Conservation (phyloP, 139 green algal species). For the Pedinophyceae sp. region DNA sequence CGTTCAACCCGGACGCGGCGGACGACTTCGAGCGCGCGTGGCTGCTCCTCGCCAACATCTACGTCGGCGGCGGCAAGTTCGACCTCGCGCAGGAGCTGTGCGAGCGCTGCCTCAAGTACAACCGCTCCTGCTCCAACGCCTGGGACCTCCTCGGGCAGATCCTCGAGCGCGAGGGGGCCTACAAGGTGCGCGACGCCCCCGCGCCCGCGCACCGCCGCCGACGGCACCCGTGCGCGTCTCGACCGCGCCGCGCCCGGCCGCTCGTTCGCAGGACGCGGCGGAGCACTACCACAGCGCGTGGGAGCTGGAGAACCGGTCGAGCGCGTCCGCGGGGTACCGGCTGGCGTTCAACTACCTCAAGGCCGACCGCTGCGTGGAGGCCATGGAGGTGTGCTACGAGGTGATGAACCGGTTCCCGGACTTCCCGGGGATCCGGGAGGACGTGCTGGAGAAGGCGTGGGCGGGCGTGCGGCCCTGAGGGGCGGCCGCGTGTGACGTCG, state of each 20-base stretch:
- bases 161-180: constrained; percentile 53
- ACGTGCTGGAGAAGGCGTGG: constrained; percentile 56
- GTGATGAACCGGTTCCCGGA: constrained; percentile 45
- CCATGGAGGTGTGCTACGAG: constrained; percentile 52
- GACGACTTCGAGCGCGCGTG: constrained; percentile 61
- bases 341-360: constrained; percentile 73
- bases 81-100: constrained; percentile 45
- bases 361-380: constrained; percentile 42
- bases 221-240: no score
- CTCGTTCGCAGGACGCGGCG: constrained; percentile 44
- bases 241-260: no score
- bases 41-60: constrained; percentile 62
- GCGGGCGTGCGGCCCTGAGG: constrained; percentile 17
- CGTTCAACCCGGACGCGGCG: constrained; percentile 43
- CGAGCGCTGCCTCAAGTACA: constrained; percentile 61
- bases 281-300: constrained; percentile 59
- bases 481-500: no score
- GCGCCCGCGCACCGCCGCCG: no score
- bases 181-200: constrained; percentile 33
- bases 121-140: constrained; percentile 52
- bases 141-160: constrained; percentile 59
- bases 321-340: constrained; percentile 43
- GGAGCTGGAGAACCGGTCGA: constrained; percentile 31
- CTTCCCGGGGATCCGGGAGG: constrained; percentile 49
- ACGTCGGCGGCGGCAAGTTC: constrained; percentile 34